phyloP scores from a whole-genome alignment of 768 basidiomycete species.

The Amanita rimosa region DNA sequence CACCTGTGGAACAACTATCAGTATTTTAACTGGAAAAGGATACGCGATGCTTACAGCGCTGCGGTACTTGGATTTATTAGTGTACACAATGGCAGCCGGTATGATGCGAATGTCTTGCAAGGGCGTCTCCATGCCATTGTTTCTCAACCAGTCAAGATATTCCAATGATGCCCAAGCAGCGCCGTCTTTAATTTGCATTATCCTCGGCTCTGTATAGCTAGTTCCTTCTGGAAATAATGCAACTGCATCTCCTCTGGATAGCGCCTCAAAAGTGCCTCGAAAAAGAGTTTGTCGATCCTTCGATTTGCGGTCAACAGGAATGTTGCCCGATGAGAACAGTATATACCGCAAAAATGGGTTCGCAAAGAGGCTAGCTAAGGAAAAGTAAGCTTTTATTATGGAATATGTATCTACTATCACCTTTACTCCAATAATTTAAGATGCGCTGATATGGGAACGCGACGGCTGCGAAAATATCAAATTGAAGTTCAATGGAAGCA shows the following conservation, averaged over 20 bases:
- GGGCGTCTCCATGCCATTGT: slow-evolving; percentile 34
- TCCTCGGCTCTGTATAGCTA: slow-evolving; percentile 86
- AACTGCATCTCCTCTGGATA: slow-evolving; percentile 71
- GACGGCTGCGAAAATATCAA: slow-evolving; percentile 36
- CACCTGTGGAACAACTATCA: slow-evolving; percentile 29
- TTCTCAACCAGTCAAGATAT: slow-evolving; percentile 69
- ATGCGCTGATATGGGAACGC: slow-evolving; percentile 75
- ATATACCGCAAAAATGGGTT: slow-evolving; percentile 68
- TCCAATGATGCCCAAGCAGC: slow-evolving; percentile 93
- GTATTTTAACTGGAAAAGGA: slow-evolving; percentile 9
- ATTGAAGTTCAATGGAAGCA: slow-evolving; percentile 5
- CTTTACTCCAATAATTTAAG: slow-evolving; percentile 93
- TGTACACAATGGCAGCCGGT: slow-evolving; percentile 87
- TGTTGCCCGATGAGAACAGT: slow-evolving; percentile 86
- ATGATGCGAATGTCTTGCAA: slow-evolving; percentile 51
- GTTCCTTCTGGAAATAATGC: slow-evolving; percentile 94
- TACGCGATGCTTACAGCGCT: slow-evolving; percentile 55
- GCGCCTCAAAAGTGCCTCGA: slow-evolving; percentile 78
- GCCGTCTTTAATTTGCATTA: slow-evolving; percentile 91
- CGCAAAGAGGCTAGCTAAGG: slow-evolving; percentile 61
- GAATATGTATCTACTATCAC: slow-evolving; percentile 22
- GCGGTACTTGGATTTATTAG: slow-evolving; percentile 92
- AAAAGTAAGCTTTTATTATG: slow-evolving; percentile 5
- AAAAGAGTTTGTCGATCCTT: slow-evolving; percentile 87
- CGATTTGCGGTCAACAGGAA: slow-evolving; percentile 91